phyloP scores from a whole-genome alignment of 495 filamentous ascomycete species.

The Penicillium robsamsonii region DNA sequence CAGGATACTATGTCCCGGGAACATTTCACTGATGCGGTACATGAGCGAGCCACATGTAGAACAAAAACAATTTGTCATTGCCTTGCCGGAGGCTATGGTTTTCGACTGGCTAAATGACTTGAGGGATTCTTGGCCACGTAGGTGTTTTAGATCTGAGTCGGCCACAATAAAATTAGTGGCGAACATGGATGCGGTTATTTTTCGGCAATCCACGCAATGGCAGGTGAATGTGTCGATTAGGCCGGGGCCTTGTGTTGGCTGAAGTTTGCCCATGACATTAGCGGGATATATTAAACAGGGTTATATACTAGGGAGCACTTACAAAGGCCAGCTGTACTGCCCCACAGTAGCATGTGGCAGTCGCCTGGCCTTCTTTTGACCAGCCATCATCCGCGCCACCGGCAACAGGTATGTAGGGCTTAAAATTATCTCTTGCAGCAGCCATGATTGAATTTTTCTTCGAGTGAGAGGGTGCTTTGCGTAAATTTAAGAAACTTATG shows the following conservation, averaged over 20 bases:
- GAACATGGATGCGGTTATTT: slow-evolving; percentile 60
- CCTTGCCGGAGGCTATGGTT: slow-evolving; percentile 41
- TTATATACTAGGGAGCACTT: too few relatives aligned
- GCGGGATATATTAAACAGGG: too few relatives aligned
- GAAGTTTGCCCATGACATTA: too few relatives aligned
- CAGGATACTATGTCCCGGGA: slow-evolving; percentile 42
- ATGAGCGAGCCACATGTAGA: slow-evolving; percentile 52
- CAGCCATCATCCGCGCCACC: slow-evolving; percentile 33
- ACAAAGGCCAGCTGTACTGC: slow-evolving; percentile 52
- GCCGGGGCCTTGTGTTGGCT: slow-evolving; percentile 44
- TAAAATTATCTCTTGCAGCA: too few relatives aligned
- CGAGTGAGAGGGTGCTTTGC: too few relatives aligned
- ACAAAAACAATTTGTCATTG: slow-evolving; percentile 57
- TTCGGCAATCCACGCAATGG: slow-evolving; percentile 57
- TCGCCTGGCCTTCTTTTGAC: slow-evolving; percentile 44
- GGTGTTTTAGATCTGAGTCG: slow-evolving; percentile 41
- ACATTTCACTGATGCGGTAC: slow-evolving; percentile 42
- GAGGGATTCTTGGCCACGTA: slow-evolving; percentile 47
- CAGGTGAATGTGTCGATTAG: slow-evolving; percentile 52
- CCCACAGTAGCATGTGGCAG: slow-evolving; percentile 56
- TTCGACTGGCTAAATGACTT: slow-evolving; percentile 35
- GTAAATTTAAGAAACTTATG: too few relatives aligned
- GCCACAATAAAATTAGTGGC: slow-evolving; percentile 52
- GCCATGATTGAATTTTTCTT: too few relatives aligned
- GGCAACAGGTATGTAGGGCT: slow-evolving; percentile 34